Evolutionary conservation across 23 red algal genomes (phyloP).

Genomic region (Gracilaria gracilis): DNA sequence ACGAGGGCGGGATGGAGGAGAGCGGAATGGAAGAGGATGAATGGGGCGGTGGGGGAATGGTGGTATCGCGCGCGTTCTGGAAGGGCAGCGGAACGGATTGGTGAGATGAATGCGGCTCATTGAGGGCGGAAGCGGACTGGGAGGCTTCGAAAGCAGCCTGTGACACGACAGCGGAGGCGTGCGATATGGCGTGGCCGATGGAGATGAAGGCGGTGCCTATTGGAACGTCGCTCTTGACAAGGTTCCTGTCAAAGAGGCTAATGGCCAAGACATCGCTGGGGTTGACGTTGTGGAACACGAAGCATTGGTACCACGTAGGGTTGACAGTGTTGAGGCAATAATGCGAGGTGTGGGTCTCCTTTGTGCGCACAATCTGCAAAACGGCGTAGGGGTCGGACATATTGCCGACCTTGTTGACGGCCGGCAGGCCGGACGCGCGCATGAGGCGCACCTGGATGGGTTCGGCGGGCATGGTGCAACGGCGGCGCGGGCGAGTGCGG

Average conservation of each 20-base stretch:
- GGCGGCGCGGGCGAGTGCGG: background rate
- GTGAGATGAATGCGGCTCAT: background rate
- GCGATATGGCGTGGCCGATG: constrained; percentile 44
- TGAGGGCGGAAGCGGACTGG: background rate
- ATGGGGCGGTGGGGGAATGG: constrained; percentile 23
- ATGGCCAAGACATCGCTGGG: constrained; percentile 53
- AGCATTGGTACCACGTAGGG: constrained; percentile 56
- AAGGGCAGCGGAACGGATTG: background rate
- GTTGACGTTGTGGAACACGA: constrained; percentile 40
- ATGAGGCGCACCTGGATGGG: constrained; percentile 64
- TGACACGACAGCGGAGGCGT: constrained; percentile 34
- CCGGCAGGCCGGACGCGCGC: constrained; percentile 35
- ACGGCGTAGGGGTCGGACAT: constrained; percentile 61
- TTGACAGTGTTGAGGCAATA: constrained; percentile 58
- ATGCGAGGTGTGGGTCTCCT: constrained; percentile 32
- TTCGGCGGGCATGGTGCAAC: background rate
- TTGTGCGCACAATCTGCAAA: constrained; percentile 34
- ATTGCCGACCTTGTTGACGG: constrained; percentile 44
- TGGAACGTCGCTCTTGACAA: constrained; percentile 27
- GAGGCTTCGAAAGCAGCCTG: constrained; percentile 20
- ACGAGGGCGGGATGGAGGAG: constrained; percentile 8
- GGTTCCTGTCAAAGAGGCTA: constrained; percentile 46
- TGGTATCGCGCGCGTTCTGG: background rate
- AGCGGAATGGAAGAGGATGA: background rate
- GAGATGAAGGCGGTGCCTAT: constrained; percentile 53